Conservation (phyloP, 2,329 filamentous ascomycete species). For the Blumeria graminis region DNA sequence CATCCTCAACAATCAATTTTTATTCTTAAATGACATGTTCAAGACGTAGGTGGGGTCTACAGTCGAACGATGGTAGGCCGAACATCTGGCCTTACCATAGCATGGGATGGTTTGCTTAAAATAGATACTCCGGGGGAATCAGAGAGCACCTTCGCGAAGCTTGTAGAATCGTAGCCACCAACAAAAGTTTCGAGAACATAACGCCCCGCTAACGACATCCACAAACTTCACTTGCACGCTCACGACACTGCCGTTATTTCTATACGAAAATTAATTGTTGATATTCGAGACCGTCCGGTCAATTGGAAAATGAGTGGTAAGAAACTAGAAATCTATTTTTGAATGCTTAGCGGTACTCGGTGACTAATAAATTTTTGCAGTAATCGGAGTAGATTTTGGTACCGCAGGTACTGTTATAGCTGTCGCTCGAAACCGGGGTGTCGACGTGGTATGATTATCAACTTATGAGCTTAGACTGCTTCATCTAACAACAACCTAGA, state of each 20-base stretch:
- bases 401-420: constrained; percentile 92
- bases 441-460: constrained; percentile 67
- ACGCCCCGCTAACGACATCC: neutral
- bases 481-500: constrained; percentile 25
- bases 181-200: neutral
- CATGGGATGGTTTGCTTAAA: too few relatives aligned
- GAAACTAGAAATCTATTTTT: neutral
- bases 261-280: neutral
- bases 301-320: constrained; percentile 5
- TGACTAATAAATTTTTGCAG: constrained; percentile 5
- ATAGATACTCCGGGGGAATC: neutral
- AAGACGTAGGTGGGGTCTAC: too few relatives aligned
- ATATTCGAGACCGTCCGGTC: neutral
- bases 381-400: constrained; percentile 48
- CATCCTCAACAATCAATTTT: too few relatives aligned
- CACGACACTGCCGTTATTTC: neutral
- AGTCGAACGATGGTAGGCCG: too few relatives aligned
- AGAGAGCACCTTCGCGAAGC: neutral
- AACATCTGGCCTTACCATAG: too few relatives aligned
- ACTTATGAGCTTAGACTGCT: too few relatives aligned
- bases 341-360: constrained; percentile 5
- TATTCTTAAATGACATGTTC: too few relatives aligned
- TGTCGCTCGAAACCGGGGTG: constrained; percentile 92
- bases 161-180: neutral
- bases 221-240: neutral